Base-by-base conservation (phyloP, 1,284 basidiomycete species). In the Microstroma glucosiphilum region DNA sequence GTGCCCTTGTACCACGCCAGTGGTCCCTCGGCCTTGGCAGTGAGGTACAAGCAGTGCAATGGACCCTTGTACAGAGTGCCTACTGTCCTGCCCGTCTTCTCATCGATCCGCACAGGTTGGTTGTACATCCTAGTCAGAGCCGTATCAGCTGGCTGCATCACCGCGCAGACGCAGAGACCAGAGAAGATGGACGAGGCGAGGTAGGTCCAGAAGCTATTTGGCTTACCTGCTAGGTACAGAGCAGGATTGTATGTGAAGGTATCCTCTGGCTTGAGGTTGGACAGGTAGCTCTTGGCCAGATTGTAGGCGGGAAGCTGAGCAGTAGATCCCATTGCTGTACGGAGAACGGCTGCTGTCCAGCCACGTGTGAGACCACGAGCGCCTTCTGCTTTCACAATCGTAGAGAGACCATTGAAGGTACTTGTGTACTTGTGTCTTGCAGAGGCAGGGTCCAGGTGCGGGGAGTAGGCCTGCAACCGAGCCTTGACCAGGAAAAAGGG, bases 401-500 rank as follows among this genome's bases (percentile, higher is more conserved):
- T 90, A 0, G 82, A 78, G 12, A 98, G 81, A 0, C 92, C 94
- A 73, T 94, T 84, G 57, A 88, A 85, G 0, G 89, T 88, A 72
- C 82, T 88, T 71, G 87, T 89, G 83, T 98, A 98, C 75, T 91
- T 81, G 80, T 93, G 92, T 75, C 96, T 92, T 15, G 92, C 85
- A 60, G 92, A 93, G 63, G 96, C 91, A 15, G 94, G 93, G n/a
- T 96, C 83, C 40, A 87, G 86, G 19, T 92, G 91, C 0, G 92
- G 57, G 55, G 62, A 57, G 74, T 83, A 70, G 25, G 88, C 89
- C 83, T 98, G 94, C 87, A 97, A 94, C 55, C 94, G 86, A 7
- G 94, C 94, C 82, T 98, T 98, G 78, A 98, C 87, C 58, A 98
- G 83, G 82, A 96, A 98, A 17, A 98, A 83, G 0, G 96, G 94